Base-by-base conservation (phyloP, 306 rosid species). In the Begonia masoniana region DNA sequence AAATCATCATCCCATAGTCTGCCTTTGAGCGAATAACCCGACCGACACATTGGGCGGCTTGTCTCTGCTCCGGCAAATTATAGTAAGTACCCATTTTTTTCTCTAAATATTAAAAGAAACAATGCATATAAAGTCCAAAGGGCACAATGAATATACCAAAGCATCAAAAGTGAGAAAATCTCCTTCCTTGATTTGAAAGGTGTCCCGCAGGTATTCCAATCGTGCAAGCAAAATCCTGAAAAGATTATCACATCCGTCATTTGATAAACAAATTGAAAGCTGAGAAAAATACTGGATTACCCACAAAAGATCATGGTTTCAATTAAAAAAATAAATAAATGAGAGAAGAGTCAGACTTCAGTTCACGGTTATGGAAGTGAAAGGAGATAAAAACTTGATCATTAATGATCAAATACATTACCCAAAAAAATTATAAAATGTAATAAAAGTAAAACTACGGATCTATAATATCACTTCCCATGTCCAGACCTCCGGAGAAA, bases 1-100 rank as follows among this genome's bases (percentile, higher is more conserved):
- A 91, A 68, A 91, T 83, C 97, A 86, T 91, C 97, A 91, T 91
- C 36, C 97, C 97, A 50, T 85, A 91, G 74, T 91, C 97, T 13
- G 99, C 96, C 75, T 91, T 91, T 14, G 99, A 91, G 21, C 96
- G 81, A 63, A 91, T 91, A 46, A 83, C 99, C 59, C 96, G 85
- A 12, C 99, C 94, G 50, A 91, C 99, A 53, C 99, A 91, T 68
- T 86, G 99, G 49, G 96, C 99, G 60, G 99, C 96, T 74, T 86
- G 99, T 71, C 99, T 86, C 99, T 83, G 84, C 14, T 58, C 68
- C 73, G 48, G 13, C 50, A 59, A 54, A 58, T 41, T 17, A 13
- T 39, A 17, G 55, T 47, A 5, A 67, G 21, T 60, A 58, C 19
- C 49, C 57, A 50, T n/a, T 17, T 15, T 17, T 17, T 60, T 12